These are phyloP conservation scores for Penicillium vulpinum DNA, from an alignment of 2,329 filamentous ascomycete species.

Conservation along the genomic window DNA sequence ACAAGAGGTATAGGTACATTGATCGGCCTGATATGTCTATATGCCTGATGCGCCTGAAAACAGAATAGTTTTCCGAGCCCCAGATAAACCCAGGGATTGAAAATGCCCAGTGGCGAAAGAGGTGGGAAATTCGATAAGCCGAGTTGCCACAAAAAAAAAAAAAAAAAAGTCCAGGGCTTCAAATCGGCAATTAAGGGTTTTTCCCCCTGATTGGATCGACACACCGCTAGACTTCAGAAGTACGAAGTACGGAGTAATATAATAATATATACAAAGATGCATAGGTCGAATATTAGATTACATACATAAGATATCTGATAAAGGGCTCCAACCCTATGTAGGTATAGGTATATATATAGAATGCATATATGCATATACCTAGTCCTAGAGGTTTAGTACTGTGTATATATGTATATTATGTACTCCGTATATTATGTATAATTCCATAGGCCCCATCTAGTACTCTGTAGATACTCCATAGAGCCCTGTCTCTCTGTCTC, in stretches of 20 bases:
- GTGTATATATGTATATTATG: too few relatives aligned
- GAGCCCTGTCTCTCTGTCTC: too few relatives aligned
- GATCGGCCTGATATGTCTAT: background rate
- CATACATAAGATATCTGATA: background rate
- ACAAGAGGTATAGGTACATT: background rate
- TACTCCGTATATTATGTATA: too few relatives aligned
- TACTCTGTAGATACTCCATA: too few relatives aligned
- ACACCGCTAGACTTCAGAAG: slow-evolving; percentile 8
- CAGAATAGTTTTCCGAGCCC: background rate
- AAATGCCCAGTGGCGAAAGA: slow-evolving; percentile 1
- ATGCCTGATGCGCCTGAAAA: background rate
- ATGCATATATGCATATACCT: background rate
- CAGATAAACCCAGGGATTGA: background rate
- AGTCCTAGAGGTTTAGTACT: too few relatives aligned
- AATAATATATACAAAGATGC: background rate
- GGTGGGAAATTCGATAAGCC: background rate
- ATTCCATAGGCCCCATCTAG: too few relatives aligned
- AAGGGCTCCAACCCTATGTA: background rate
- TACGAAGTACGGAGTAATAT: too few relatives aligned
- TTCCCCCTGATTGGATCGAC: slow-evolving; percentile 10
- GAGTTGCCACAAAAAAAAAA: slow-evolving; percentile 12
- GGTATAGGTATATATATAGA: too few relatives aligned
- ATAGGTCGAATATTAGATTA: background rate
- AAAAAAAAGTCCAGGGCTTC: too few relatives aligned
- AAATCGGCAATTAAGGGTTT: slow-evolving; percentile 13